These are phyloP conservation scores for Botryotinia convoluta DNA, from an alignment of 2,329 filamentous ascomycete species.

Conservation along the genomic window DNA sequence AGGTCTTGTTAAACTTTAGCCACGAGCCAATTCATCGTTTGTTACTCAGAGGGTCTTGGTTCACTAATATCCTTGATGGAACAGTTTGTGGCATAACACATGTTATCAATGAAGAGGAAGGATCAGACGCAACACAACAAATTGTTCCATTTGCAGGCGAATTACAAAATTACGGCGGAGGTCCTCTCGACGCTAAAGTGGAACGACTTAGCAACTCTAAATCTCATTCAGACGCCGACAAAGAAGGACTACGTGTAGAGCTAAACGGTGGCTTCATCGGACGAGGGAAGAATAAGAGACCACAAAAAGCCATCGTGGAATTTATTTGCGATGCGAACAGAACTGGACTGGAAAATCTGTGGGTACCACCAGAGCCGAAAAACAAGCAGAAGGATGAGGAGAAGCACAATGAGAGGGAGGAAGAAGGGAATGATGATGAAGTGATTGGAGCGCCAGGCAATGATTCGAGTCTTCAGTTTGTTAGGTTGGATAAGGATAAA, in stretches of 20 bases:
- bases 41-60: slow-evolving; percentile 22
- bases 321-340: slow-evolving; percentile 75
- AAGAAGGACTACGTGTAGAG: slow-evolving; percentile 70
- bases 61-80: not conserved
- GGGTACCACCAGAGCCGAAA: slow-evolving; percentile 49
- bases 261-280: slow-evolving; percentile 58
- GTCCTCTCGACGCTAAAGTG: slow-evolving; percentile 61
- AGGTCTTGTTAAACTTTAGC: slow-evolving; percentile 6
- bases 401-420: slow-evolving; percentile 37
- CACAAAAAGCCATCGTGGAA: slow-evolving; percentile 77
- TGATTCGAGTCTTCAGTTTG: slow-evolving; percentile 68
- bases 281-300: slow-evolving; percentile 50
- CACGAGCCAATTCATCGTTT: not conserved
- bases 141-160: slow-evolving; percentile 75
- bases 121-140: slow-evolving; percentile 49
- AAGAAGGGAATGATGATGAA: slow-evolving; percentile 36
- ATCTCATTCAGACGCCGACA: slow-evolving; percentile 61
- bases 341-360: slow-evolving; percentile 72
- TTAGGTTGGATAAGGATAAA: slow-evolving; percentile 65
- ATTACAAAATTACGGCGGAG: slow-evolving; percentile 57
- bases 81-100: slow-evolving; percentile 74
- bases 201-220: slow-evolving; percentile 64
- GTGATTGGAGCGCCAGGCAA: slow-evolving; percentile 39
- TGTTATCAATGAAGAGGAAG: slow-evolving; percentile 48
- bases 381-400: slow-evolving; percentile 36